Conservation (phyloP, 2,329 filamentous ascomycete genomes). For the Triangularia setosa region DNA sequence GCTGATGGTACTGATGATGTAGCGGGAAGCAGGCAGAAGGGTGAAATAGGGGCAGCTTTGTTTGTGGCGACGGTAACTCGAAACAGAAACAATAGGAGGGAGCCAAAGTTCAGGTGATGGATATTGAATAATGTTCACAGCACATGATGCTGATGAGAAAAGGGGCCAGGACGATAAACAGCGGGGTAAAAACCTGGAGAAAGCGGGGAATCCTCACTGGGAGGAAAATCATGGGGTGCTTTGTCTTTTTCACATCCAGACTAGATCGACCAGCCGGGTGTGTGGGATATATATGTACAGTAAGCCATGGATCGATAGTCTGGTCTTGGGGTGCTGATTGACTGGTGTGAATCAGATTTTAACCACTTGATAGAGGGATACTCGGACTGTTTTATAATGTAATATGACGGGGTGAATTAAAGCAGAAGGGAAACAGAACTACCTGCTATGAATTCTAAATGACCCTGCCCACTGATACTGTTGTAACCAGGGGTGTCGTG, state of each 20-base stretch:
- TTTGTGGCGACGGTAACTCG: too few species aligned
- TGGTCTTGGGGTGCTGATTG: neutral
- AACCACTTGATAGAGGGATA: too few species aligned
- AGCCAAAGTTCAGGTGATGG: too few species aligned
- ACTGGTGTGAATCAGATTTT: neutral
- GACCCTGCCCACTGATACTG: neutral
- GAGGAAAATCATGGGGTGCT: neutral
- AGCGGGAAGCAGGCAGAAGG: neutral
- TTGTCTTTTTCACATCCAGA: neutral
- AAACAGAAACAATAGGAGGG: too few species aligned
- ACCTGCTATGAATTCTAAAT: neutral
- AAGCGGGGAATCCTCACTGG: neutral
- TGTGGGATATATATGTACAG: neutral
- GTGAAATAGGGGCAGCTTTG: neutral
- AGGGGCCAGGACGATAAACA: neutral
- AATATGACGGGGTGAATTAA: neutral
- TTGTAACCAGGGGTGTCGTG: neutral
- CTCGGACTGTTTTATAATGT: too few species aligned
- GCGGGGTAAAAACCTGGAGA: neutral
- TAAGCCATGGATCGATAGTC: neutral
- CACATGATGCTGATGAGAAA: too few species aligned
- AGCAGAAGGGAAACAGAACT: neutral
- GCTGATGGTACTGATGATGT: too few species aligned
- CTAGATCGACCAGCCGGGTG: neutral
- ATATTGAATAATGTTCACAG: too few species aligned